These are phyloP conservation scores for Leptographium wingfieldii DNA, from an alignment of 2,329 filamentous ascomycete species.

Conservation along the genomic window DNA sequence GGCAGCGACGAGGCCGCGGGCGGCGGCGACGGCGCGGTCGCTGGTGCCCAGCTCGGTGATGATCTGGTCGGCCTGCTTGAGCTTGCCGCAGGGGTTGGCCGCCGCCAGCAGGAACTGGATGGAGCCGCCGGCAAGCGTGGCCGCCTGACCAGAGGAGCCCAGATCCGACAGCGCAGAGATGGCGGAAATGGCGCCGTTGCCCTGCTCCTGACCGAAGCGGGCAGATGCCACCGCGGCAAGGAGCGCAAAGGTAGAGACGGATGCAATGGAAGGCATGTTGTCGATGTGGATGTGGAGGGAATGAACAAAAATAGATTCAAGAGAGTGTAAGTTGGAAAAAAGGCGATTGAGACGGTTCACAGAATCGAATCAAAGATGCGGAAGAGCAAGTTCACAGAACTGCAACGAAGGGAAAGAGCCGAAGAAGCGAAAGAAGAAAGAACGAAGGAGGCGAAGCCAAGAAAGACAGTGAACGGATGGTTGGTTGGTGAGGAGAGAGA, in stretches of 20 bases:
- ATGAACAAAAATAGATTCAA: background rate
- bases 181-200: slow-evolving; percentile 33
- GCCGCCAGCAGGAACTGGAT: slow-evolving; percentile 49
- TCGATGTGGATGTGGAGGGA: background rate
- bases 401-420: slow-evolving; percentile 6
- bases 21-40: slow-evolving; percentile 46
- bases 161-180: slow-evolving; percentile 38
- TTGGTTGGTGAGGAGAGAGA: slow-evolving; percentile 4
- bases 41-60: slow-evolving; percentile 47
- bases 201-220: slow-evolving; percentile 51
- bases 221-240: slow-evolving; percentile 21
- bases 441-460: slow-evolving; percentile 5
- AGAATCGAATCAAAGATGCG: slow-evolving; percentile 4
- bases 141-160: slow-evolving; percentile 45
- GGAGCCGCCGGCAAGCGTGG: slow-evolving; percentile 47
- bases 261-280: slow-evolving; percentile 21
- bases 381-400: slow-evolving; percentile 11
- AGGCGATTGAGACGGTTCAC: slow-evolving; percentile 4
- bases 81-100: slow-evolving; percentile 30
- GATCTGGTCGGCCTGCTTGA: slow-evolving; percentile 52
- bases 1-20: slow-evolving; percentile 19
- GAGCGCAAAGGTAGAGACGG: slow-evolving; percentile 23
- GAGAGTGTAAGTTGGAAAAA: background rate
- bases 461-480: slow-evolving; percentile 2
- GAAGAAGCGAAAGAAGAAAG: slow-evolving; percentile 4